Percentiles rank a stretch among this genome's conserved stretches.
Conservation (phyloP, 2,329 filamentous ascomycete genomes). For the Tolypocladium ovalisporum region DNA sequence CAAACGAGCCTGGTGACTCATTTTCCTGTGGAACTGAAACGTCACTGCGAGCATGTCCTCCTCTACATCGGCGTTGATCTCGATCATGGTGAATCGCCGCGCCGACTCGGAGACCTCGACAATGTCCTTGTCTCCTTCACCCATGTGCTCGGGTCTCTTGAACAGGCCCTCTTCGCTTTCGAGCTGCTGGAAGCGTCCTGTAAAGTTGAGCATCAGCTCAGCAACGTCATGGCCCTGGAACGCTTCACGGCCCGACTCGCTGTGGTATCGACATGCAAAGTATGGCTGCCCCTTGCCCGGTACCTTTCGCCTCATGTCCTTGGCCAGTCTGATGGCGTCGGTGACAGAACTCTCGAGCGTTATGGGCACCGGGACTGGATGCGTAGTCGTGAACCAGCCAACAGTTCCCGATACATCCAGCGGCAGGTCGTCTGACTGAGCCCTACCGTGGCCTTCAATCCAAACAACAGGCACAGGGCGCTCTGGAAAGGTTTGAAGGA, state of each 20-base stretch:
- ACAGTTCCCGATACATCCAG: conserved; percentile 27
- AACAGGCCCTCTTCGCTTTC: conserved; percentile 20
- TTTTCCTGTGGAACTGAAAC: conserved; percentile 2
- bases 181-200: conserved; percentile 28
- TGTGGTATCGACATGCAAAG: conserved; percentile 24
- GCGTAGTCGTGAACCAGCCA: conserved; percentile 35
- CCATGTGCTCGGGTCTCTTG: neutral
- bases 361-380: conserved; percentile 16
- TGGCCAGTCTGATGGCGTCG: conserved; percentile 13
- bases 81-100: conserved; percentile 2
- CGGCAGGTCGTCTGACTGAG: conserved; percentile 10
- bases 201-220: conserved; percentile 40
- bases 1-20: conserved; percentile 3
- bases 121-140: neutral
- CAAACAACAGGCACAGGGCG: conserved; percentile 24
- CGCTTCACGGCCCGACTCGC: conserved; percentile 13
- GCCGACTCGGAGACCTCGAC: conserved; percentile 2
- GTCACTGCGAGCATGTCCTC: conserved; percentile 2
- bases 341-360: neutral
- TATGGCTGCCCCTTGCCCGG: conserved; percentile 25
- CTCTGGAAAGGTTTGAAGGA: conserved; percentile 20
- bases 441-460: conserved; percentile 30
- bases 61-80: conserved; percentile 4
- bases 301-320: conserved; percentile 22
- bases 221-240: conserved; percentile 23